Evolutionary conservation across 306 rosid genomes (phyloP).

Genomic region (Trifolium repens): DNA sequence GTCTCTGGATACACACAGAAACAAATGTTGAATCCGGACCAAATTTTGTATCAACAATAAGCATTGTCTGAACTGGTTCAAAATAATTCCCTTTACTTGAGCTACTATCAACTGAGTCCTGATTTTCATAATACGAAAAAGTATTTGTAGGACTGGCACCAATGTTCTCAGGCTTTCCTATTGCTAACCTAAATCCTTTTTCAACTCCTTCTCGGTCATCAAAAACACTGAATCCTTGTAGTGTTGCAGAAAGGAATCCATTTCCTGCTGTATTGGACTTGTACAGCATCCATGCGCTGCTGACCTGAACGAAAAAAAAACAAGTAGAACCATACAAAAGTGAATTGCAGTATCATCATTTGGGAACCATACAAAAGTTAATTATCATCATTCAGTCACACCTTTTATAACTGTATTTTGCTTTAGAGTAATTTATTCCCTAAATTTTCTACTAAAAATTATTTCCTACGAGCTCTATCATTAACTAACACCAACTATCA

Average conservation of each 20-base stretch:
- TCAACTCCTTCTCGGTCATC: slow-evolving; percentile 96
- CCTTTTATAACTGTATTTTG: background rate
- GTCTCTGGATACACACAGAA: slow-evolving; percentile 85
- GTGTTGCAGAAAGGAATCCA: slow-evolving; percentile 88
- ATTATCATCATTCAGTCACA: background rate
- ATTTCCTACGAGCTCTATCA: background rate
- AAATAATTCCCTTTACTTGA: slow-evolving; percentile 39
- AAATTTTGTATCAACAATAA: slow-evolving; percentile 81
- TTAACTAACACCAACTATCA: background rate
- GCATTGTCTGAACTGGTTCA: slow-evolving; percentile 78
- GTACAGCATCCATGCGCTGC: slow-evolving; percentile 87
- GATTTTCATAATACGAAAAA: slow-evolving; percentile 47
- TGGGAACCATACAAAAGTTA: slow-evolving; percentile 18
- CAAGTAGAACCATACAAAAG: slow-evolving; percentile 25
- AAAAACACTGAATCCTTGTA: slow-evolving; percentile 78
- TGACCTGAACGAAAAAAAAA: slow-evolving; percentile 59
- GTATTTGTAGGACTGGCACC: slow-evolving; percentile 50
- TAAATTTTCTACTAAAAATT: slow-evolving; percentile 22
- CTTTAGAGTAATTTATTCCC: slow-evolving; percentile 18
- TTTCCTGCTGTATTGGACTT: slow-evolving; percentile 78
- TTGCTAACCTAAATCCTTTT: slow-evolving; percentile 82
- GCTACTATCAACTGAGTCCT: slow-evolving; percentile 48
- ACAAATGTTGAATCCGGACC: slow-evolving; percentile 61
- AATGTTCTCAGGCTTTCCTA: slow-evolving; percentile 71
- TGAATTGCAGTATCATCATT: background rate